Base-by-base conservation (phyloP, 192 early-diverging fungal genomes). In the Linnemannia elongata region DNA sequence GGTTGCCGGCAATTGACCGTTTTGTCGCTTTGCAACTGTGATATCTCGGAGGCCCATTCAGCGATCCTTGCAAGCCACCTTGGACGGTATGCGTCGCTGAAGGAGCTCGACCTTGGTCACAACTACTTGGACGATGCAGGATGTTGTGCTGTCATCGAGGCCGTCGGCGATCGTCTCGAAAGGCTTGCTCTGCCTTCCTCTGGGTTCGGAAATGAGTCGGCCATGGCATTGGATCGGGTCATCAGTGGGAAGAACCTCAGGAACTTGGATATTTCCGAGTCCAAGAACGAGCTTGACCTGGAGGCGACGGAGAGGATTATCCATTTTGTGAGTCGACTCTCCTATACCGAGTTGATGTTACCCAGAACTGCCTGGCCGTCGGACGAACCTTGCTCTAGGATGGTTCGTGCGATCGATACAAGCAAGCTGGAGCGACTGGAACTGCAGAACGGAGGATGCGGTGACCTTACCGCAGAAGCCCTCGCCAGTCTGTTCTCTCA, bases 161-260 rank as follows among this genome's bases (percentile, higher is more conserved):
- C 79, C 8, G 63, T 80, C 7, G 79, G 77, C 27, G 76, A 54
- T 17, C 75, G 55, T 6, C 41, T 87, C 1, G 76, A 74, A 33
- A 87, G 69, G 35, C 79, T 87, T 17, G 74, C 36, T 10, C 63
- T 87, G 17, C 54, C 69, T 13, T 49, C 74, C 47, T 70, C 84
- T 9, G 79, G 76, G 0, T 87, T 87, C 41, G 79, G 84, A 17
- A 72, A 87, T n/a, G 84, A 81, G 7, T 69, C 84, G 5, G 84
- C 84, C 8, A 69, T 78, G 71, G 84, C 79, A 22, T 35, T 87
- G 42, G 84, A 87, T 18, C 60, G 79, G 41, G 70, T 73, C 60
- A 57, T 69, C 10, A 44, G 74, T 33, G 73, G 73, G 6, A 63
- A 78, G 12, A 33, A 24, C 49, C 72, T 87, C 20, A 74, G 20